These are phyloP conservation scores for Prunus mume DNA, from an alignment of 306 rosid species.

Conservation along the genomic window DNA sequence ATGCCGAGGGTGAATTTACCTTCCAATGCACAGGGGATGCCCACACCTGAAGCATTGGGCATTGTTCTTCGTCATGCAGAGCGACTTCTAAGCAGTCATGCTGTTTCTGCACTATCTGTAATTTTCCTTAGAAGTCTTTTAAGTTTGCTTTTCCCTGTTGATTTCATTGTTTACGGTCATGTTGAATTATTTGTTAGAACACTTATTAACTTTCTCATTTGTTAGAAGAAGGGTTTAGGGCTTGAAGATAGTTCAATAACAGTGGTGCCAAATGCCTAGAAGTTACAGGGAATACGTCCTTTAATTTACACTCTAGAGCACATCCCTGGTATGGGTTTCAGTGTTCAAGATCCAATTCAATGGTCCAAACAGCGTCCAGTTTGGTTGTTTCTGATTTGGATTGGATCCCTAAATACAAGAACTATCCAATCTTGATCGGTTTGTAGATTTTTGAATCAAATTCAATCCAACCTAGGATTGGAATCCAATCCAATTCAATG, in stretches of 20 bases:
- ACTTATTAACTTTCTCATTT: neutral
- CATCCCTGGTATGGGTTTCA: neutral
- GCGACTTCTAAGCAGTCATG: conserved; percentile 61
- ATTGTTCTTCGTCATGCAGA: conserved; percentile 70
- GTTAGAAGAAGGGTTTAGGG: neutral
- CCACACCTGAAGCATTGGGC: conserved; percentile 77
- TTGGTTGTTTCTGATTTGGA: neutral
- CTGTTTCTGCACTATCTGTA: conserved; percentile 87
- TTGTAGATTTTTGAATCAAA: neutral
- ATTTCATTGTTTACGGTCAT: neutral
- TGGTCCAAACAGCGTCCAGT: neutral
- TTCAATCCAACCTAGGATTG: neutral
- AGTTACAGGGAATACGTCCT: neutral
- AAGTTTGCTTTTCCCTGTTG: conserved; percentile 10
- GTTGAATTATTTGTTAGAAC: neutral
- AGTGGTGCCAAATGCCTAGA: neutral
- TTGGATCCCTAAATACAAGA: neutral
- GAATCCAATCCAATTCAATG: neutral
- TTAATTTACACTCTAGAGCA: neutral
- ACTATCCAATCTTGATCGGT: neutral
- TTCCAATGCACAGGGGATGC: conserved; percentile 72
- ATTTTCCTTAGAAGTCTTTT: conserved; percentile 12
- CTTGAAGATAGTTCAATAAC: neutral
- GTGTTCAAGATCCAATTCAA: neutral
- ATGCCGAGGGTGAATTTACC: conserved; percentile 63